These are phyloP conservation scores for Cucumis sativus DNA, from an alignment of 306 rosid genomes.

Conservation along the genomic window Cucumber_9930_V3 NC_026656.2:10981001-10981500, in stretches of 20 bases:
- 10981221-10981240: background rate
- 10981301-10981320: background rate
- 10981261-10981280: background rate
- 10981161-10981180: background rate
- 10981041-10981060: background rate
- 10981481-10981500: background rate
- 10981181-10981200: background rate
- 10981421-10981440: background rate
- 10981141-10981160: background rate
- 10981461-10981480: background rate
- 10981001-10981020: conserved; percentile 74
- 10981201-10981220: background rate
- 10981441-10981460: background rate
- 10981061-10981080: background rate
- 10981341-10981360: background rate
- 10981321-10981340: background rate
- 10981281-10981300: background rate
- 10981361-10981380: background rate
- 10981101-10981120: background rate
- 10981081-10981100: background rate
- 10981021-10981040: conserved; percentile 39
- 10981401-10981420: background rate
- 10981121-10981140: background rate
- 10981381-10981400: background rate
- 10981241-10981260: background rate